A percentile compares a stretch with the other conserved stretches of the same genome.
These are phyloP conservation scores for Scorias spongiosa DNA, from an alignment of 2,329 filamentous ascomycete species.

Conservation along the genomic window DNA sequence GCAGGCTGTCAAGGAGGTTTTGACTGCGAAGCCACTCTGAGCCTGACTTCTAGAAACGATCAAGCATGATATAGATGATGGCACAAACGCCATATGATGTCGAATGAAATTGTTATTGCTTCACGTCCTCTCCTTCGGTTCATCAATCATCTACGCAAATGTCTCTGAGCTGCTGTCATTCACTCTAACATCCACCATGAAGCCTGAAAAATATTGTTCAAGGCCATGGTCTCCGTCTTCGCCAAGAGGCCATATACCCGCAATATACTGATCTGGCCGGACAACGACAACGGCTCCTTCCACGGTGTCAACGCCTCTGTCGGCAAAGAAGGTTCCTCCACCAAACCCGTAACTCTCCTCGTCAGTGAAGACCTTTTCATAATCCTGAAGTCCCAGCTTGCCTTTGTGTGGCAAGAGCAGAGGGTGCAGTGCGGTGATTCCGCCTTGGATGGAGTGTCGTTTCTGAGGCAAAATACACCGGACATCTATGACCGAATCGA, in stretches of 20 bases:
- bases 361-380: conserved; percentile 31
- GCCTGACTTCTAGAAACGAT: too few species aligned
- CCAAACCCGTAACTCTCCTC: conserved; percentile 27
- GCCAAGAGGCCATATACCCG: conserved; percentile 16
- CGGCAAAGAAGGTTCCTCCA: conserved; percentile 31
- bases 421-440: conserved; percentile 25
- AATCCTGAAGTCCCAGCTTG: conserved; percentile 18
- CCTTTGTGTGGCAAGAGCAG: conserved; percentile 30
- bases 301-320: conserved; percentile 42
- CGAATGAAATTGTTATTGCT: too few species aligned
- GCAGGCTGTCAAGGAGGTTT: conserved; percentile 65
- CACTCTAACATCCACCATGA: not conserved
- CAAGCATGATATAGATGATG: too few species aligned
- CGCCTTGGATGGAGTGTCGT: conserved; percentile 9
- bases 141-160: too few species aligned
- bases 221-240: conserved; percentile 4
- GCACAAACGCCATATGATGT: too few species aligned
- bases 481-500: conserved; percentile 42
- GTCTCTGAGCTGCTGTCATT: too few species aligned
- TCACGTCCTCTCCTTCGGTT: too few species aligned
- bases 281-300: conserved; percentile 44
- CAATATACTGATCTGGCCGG: conserved; percentile 54
- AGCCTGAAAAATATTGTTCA: not conserved
- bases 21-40: conserved; percentile 22
- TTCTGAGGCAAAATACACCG: conserved; percentile 18